These are phyloP conservation scores for Linderina pennispora DNA, from an alignment of 192 early-diverging fungal species.

Conservation along the genomic window DNA sequence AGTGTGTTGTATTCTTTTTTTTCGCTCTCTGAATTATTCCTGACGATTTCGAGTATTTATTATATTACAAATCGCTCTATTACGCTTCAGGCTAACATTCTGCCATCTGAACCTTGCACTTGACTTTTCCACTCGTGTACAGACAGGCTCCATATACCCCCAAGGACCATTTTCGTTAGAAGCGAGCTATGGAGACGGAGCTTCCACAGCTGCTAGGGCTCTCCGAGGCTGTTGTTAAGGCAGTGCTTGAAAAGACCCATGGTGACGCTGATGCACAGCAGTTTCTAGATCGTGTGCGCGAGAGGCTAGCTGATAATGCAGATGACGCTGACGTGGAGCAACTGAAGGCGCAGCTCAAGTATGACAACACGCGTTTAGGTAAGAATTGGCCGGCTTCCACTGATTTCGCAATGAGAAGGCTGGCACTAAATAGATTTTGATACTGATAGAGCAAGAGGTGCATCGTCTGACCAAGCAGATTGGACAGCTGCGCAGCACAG, in stretches of 20 bases:
- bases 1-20: neutral
- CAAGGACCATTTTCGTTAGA: neutral
- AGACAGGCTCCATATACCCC: too few species aligned
- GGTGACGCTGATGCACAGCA: conserved; percentile 2
- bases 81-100: too few species aligned
- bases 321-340: conserved; percentile 4
- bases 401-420: neutral
- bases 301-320: conserved; percentile 8
- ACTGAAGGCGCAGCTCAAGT: conserved; percentile 34
- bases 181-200: conserved; percentile 13
- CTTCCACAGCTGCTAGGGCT: conserved; percentile 27
- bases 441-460: conserved; percentile 26
- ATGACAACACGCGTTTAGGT: conserved; percentile 43
- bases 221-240: conserved; percentile 10
- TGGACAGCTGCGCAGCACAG: conserved; percentile 24
- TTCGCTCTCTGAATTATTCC: neutral
- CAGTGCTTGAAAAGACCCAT: conserved; percentile 13
- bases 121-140: too few species aligned
- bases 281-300: conserved; percentile 12
- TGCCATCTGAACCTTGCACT: too few species aligned
- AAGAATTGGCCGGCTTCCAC: conserved; percentile 9
- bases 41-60: neutral
- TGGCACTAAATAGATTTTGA: too few species aligned
- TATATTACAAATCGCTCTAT: too few species aligned
- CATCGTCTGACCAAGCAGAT: conserved; percentile 34